These are phyloP conservation scores for Mycena epipterygia DNA, from an alignment of 768 basidiomycete species.

Conservation along the genomic window DNA sequence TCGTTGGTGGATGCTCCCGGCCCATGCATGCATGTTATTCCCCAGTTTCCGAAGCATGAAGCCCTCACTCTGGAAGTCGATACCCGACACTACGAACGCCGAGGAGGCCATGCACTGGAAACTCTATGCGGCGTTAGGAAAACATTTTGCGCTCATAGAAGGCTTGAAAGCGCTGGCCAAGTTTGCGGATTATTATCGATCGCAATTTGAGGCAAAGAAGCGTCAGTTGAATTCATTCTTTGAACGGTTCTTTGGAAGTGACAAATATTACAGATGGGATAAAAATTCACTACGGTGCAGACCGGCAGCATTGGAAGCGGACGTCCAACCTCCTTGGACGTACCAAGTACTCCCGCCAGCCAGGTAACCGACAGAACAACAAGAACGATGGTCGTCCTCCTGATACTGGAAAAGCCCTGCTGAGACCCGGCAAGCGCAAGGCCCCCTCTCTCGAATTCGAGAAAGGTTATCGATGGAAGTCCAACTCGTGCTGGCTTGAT, in stretches of 20 bases:
- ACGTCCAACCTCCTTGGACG: background rate
- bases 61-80: constrained; percentile 30
- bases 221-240: background rate
- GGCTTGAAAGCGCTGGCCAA: background rate
- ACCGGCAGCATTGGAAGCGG: background rate
- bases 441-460: background rate
- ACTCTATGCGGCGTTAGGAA: constrained; percentile 40
- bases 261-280: background rate
- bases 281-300: too few relatives aligned
- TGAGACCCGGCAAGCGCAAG: background rate
- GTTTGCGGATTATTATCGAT: background rate
- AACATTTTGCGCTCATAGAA: background rate
- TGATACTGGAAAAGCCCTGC: constrained; percentile 6
- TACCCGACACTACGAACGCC: constrained; percentile 46
- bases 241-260: background rate
- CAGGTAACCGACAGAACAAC: background rate
- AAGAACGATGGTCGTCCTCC: constrained; percentile 22
- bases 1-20: constrained; percentile 4
- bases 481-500: constrained; percentile 19
- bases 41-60: background rate
- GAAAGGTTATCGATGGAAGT: background rate
- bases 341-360: background rate
- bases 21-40: background rate
- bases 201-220: background rate
- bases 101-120: constrained; percentile 48